Percentiles rank a stretch among this genome's conserved stretches.
phyloP scores from a whole-genome alignment of 2,329 filamentous ascomycete species.

The Coniochaeta pulveracea region DNA sequence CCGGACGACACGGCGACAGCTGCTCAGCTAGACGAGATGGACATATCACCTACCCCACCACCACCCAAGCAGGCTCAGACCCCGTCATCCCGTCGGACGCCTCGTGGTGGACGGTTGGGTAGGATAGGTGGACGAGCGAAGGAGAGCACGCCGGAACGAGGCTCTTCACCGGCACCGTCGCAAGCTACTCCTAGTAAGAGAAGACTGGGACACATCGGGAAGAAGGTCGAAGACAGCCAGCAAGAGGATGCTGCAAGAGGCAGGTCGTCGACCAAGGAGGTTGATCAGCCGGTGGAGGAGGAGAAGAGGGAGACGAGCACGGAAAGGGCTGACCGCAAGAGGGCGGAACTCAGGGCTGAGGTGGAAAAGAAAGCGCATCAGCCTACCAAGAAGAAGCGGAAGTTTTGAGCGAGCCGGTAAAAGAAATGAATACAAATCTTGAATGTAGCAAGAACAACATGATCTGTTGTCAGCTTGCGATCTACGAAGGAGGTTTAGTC shows the following conservation, averaged over 20 bases:
- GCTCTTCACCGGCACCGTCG: slow-evolving; percentile 7
- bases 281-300: slow-evolving; percentile 10
- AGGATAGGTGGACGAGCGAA: slow-evolving; percentile 23
- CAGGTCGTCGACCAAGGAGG: slow-evolving; percentile 1
- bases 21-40: slow-evolving; percentile 5
- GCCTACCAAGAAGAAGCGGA: slow-evolving; percentile 44
- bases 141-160: slow-evolving; percentile 14
- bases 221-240: slow-evolving; percentile 5
- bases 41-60: slow-evolving; percentile 10
- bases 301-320: slow-evolving; percentile 27
- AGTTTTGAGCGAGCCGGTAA: slow-evolving; percentile 29
- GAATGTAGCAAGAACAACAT: too few relatives aligned
- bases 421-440: too few relatives aligned
- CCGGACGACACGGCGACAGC: slow-evolving; percentile 15
- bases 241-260: slow-evolving; percentile 1
- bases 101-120: slow-evolving; percentile 24
- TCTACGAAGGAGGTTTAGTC: too few relatives aligned
- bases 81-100: too few relatives aligned
- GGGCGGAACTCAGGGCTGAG: slow-evolving; percentile 39
- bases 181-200: slow-evolving; percentile 5
- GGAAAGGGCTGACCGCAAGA: slow-evolving; percentile 35
- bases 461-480: too few relatives aligned
- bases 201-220: slow-evolving; percentile 16
- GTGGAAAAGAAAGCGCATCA: slow-evolving; percentile 35
- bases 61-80: slow-evolving; percentile 13